A percentile compares a stretch with the other conserved stretches of the same genome.
phyloP scores from a whole-genome alignment of 2,329 filamentous ascomycete genomes.

The Cercospora canescens region DNA sequence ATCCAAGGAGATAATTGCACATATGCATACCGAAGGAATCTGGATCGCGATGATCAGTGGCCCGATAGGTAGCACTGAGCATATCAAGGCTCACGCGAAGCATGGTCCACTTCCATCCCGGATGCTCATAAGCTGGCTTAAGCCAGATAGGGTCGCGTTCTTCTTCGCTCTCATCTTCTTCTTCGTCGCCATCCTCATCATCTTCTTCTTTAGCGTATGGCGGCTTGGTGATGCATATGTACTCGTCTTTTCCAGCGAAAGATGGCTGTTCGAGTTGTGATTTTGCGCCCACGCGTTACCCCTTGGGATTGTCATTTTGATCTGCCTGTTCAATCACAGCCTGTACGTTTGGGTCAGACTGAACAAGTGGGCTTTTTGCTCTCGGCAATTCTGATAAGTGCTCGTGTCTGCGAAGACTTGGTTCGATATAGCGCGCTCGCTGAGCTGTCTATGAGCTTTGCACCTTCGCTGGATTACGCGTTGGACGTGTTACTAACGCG shows the following conservation, averaged over 20 bases:
- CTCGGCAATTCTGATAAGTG: slow-evolving; percentile 1
- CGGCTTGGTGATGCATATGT: slow-evolving; percentile 7
- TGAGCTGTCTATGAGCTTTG: too few species aligned
- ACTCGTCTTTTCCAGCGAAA: slow-evolving; percentile 10
- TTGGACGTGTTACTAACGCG: neutral
- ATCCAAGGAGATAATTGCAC: slow-evolving; percentile 3
- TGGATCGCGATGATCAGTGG: neutral
- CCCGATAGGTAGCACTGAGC: slow-evolving; percentile 2
- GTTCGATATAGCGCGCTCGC: neutral
- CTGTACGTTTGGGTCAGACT: slow-evolving; percentile 9
- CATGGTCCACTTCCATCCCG: slow-evolving; percentile 14
- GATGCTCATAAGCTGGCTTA: slow-evolving; percentile 8
- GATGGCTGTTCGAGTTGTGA: slow-evolving; percentile 10
- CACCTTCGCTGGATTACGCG: too few species aligned
- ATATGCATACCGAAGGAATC: neutral
- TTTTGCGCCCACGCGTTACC: slow-evolving; percentile 7
- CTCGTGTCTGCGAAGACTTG: neutral
- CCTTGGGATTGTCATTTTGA: slow-evolving; percentile 3
- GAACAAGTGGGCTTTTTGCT: slow-evolving; percentile 6
- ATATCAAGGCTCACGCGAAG: slow-evolving; percentile 8
- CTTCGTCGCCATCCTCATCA: neutral
- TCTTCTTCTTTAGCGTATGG: slow-evolving; percentile 3
- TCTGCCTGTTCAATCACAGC: neutral
- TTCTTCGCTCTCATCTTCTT: neutral
- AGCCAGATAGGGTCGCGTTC: neutral